Base-by-base conservation (phyloP, 148 eudicot genomes). In the Limonium bicolor region DNA sequence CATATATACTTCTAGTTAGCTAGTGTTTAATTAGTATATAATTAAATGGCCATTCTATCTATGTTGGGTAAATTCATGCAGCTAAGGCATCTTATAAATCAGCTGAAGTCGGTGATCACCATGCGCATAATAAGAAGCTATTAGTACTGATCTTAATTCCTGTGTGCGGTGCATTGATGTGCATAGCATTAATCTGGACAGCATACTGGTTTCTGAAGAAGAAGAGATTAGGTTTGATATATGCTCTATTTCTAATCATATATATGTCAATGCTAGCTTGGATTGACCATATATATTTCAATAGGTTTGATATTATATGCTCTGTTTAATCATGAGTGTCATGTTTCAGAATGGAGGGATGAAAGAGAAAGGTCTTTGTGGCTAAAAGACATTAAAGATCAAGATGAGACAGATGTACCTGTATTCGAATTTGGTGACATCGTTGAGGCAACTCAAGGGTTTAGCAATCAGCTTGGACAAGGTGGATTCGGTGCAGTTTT, bases 401-500 rank as follows among this genome's bases (percentile, higher is more conserved):
- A 28, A 1, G 16, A 24, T 14, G 6, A 29, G 12, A 2, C 48
- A 14, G 29, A 43, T 12, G 13, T 11, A 7, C 48, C 30, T 25
- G 15, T 43, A 23, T 43, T 43, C 19, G 18, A 12, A n/a, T 22
- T 25, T 43, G 27, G 48, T 22, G 16, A 28, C 13, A 43, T 43
- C 2, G 19, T 43, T 43, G 19, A n/a, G 24, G 48, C 48, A 2
- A 43, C 48, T 25, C 9, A 25, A 6, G 27, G 16, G 14, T 43
- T 43, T 25, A 1, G 7, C 1, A 24, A 23, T 14, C 9, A 23
- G 29, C 48, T 43, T 20, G 48, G 48, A 24, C 30, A 43, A 43
- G 48, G 48, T 1, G 48, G 48, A 43, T 43, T 43, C 15, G 48
- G 48, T 43, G 30, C 29, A 14, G 48, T 43, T 43, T 43, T 23